Evolutionary conservation across 352 stramenopile species (phyloP).

Genomic region (Blastocystis sp.): DNA sequence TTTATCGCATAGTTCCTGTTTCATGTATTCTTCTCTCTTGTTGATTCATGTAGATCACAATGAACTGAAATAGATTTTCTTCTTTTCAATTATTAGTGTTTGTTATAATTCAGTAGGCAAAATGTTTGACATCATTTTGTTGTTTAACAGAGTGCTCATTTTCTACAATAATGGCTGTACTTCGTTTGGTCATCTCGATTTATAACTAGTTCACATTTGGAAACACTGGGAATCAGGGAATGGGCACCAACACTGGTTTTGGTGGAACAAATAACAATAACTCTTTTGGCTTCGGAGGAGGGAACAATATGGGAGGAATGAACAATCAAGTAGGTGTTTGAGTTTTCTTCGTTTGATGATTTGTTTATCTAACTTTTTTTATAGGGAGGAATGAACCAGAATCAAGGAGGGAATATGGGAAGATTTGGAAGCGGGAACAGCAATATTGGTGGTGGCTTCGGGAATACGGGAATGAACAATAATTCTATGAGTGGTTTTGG

Average conservation of each 20-base stretch:
- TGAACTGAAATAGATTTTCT: background rate
- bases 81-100: background rate
- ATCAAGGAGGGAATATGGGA: constrained; percentile 4
- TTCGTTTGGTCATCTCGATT: background rate
- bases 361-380: background rate
- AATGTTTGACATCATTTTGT: background rate
- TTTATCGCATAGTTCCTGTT: constrained; percentile 20
- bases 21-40: background rate
- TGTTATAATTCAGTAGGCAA: background rate
- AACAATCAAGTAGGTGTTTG: constrained; percentile 18
- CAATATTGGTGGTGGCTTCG: constrained; percentile 36
- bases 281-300: background rate
- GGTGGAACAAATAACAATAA: background rate
- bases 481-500: constrained; percentile 38
- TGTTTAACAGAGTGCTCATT: background rate
- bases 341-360: background rate
- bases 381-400: background rate
- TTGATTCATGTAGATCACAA: background rate
- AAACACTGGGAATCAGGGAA: background rate
- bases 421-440: constrained; percentile 38
- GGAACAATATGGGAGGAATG: background rate
- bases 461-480: constrained; percentile 17
- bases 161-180: background rate
- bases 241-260: constrained; percentile 21
- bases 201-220: background rate